phyloP scores from a whole-genome alignment of 768 basidiomycete species.

The Calocybe cyanea region DNA sequence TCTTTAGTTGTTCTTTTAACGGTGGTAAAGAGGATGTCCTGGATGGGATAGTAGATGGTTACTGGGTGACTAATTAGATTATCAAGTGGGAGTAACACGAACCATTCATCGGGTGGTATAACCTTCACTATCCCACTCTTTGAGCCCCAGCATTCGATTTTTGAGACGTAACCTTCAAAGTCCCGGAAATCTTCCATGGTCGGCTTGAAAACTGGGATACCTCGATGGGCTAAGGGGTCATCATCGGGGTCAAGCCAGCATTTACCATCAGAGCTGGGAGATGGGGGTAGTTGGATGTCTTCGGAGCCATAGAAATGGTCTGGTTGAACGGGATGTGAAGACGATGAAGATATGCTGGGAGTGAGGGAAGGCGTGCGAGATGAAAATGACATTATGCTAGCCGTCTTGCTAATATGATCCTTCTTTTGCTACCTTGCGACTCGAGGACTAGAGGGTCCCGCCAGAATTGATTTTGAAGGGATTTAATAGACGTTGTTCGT shows the following conservation, averaged over 20 bases:
- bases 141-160: slow-evolving; percentile 86
- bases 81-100: slow-evolving; percentile 24
- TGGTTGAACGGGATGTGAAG: slow-evolving; percentile 58
- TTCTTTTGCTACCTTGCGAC: no score
- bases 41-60: slow-evolving; percentile 14
- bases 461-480: background rate
- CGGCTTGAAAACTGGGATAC: slow-evolving; percentile 96
- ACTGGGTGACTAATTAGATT: background rate
- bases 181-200: slow-evolving; percentile 88
- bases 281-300: slow-evolving; percentile 45
- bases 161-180: slow-evolving; percentile 88
- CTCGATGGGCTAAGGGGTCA: slow-evolving; percentile 77
- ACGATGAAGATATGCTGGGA: slow-evolving; percentile 52
- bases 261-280: slow-evolving; percentile 59
- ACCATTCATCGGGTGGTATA: slow-evolving; percentile 95
- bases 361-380: slow-evolving; percentile 41
- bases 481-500: slow-evolving; percentile 3
- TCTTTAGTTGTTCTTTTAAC: slow-evolving; percentile 62
- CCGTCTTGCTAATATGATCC: slow-evolving; percentile 5
- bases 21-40: slow-evolving; percentile 74
- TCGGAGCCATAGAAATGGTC: slow-evolving; percentile 80
- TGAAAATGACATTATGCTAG: slow-evolving; percentile 26
- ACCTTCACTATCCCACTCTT: slow-evolving; percentile 94
- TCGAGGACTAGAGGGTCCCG: no score
- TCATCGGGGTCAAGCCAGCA: slow-evolving; percentile 75